Conservation (phyloP, 1,139 yeast genomes). For the Pichia sp. region DNA sequence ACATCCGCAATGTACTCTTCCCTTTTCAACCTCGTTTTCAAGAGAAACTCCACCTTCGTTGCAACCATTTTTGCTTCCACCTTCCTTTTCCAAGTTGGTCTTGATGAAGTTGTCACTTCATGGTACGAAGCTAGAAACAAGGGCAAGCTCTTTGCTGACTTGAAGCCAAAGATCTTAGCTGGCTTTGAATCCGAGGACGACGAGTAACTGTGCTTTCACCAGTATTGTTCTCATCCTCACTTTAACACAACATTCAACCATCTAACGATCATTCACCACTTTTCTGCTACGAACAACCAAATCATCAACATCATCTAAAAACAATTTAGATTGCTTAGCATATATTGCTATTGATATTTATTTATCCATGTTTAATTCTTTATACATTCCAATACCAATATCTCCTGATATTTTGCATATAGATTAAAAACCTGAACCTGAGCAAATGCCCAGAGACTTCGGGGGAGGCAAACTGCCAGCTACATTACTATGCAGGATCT, state of each 20-base stretch:
- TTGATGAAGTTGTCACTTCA: slow-evolving; percentile 68
- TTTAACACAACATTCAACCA: no score
- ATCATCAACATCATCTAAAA: no score
- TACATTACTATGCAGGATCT: no score
- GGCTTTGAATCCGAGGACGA: slow-evolving; percentile 29
- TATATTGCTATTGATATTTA: background rate
- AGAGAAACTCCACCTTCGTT: slow-evolving; percentile 90
- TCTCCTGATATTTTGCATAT: background rate
- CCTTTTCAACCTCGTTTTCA: slow-evolving; percentile 66
- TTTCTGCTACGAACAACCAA: no score
- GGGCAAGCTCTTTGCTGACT: slow-evolving; percentile 98
- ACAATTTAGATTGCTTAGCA: no score
- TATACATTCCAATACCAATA: background rate
- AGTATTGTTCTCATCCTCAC: background rate
- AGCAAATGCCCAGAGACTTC: no score
- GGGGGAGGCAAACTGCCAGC: no score
- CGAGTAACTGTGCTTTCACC: slow-evolving; percentile 4
- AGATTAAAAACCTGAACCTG: background rate
- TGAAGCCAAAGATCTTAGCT: slow-evolving; percentile 50
- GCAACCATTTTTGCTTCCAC: slow-evolving; percentile 82
- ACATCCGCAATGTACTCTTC: slow-evolving; percentile 32
- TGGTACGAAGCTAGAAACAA: slow-evolving; percentile 87
- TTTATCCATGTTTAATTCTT: background rate
- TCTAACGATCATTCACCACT: no score
- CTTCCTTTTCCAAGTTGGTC: slow-evolving; percentile 81